Conservation (phyloP, 768 basidiomycete species). For the Brasilioporus rufonigricans region DNA sequence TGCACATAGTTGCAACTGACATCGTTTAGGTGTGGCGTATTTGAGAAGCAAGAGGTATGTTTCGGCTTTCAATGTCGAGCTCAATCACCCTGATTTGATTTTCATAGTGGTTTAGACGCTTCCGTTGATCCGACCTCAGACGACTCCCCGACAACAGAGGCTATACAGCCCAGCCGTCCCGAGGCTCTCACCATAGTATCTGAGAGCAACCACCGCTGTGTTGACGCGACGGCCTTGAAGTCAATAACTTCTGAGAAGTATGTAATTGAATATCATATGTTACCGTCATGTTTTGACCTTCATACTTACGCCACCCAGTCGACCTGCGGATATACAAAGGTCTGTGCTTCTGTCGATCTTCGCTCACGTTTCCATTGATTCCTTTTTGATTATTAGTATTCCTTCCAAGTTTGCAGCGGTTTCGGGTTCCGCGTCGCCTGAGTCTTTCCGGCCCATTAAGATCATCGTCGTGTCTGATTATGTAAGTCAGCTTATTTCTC, state of each 20-base stretch:
- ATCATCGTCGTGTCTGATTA: constrained; percentile 34
- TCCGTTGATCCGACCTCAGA: neutral
- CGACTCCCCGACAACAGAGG: neutral
- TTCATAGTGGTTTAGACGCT: constrained; percentile 1
- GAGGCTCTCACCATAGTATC: constrained; percentile 23
- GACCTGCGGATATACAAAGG: constrained; percentile 15
- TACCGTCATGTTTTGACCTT: neutral
- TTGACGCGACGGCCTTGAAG: neutral
- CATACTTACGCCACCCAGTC: neutral
- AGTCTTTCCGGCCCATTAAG: constrained; percentile 26
- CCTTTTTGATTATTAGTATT: constrained; percentile 6
- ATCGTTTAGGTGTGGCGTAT: constrained; percentile 17
- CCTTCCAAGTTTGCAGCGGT: constrained; percentile 14
- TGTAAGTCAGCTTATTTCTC: constrained; percentile 12
- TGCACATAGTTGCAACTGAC: neutral
- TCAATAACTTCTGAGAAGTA: constrained; percentile 6
- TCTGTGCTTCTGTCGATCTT: neutral
- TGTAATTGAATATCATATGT: neutral
- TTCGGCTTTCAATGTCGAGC: neutral
- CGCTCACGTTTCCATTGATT: neutral
- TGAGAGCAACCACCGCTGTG: constrained; percentile 22
- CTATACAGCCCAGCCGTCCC: neutral
- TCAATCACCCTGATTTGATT: neutral
- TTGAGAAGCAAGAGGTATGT: constrained; percentile 16
- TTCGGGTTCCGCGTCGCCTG: neutral